Conservation (phyloP, 106 monocot species). For the Acanthochlamys bracteata region DNA sequence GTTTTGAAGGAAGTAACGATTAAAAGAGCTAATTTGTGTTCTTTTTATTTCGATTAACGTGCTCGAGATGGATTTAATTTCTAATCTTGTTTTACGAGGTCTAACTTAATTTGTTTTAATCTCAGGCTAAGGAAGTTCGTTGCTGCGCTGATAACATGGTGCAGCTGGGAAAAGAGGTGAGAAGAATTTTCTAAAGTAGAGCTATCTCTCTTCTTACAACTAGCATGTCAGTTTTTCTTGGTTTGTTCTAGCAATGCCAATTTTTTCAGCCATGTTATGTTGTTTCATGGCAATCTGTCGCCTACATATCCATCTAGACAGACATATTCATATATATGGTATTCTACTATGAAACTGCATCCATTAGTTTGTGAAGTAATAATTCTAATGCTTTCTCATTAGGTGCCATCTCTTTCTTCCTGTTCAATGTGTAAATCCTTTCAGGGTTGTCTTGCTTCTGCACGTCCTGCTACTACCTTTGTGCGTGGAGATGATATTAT, state of each 20-base stretch:
- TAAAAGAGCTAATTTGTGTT: no score
- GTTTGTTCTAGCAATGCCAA: not conserved
- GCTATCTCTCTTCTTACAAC: not conserved
- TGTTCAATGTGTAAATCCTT: slow-evolving; percentile 2
- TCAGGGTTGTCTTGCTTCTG: slow-evolving; percentile 78
- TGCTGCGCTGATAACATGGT: slow-evolving; percentile 92
- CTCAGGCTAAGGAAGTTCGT: slow-evolving; percentile 93
- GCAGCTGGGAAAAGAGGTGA: slow-evolving; percentile 90
- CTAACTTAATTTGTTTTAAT: not conserved
- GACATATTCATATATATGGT: not conserved
- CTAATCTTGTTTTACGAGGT: not conserved
- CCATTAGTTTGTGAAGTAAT: no score
- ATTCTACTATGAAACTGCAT: not conserved
- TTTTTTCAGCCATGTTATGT: not conserved
- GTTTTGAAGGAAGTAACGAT: not conserved
- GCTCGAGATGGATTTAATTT: no score
- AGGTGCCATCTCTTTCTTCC: no score
- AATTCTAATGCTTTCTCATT: no score
- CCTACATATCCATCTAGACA: not conserved
- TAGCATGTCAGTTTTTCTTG: not conserved
- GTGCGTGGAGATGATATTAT: slow-evolving; percentile 95
- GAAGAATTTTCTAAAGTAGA: not conserved
- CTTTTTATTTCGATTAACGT: no score
- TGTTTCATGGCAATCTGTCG: not conserved
- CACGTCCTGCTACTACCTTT: slow-evolving; percentile 85